Conservation (phyloP, 371 early-diverging fungal species). For the Massospora cicadina region DNA sequence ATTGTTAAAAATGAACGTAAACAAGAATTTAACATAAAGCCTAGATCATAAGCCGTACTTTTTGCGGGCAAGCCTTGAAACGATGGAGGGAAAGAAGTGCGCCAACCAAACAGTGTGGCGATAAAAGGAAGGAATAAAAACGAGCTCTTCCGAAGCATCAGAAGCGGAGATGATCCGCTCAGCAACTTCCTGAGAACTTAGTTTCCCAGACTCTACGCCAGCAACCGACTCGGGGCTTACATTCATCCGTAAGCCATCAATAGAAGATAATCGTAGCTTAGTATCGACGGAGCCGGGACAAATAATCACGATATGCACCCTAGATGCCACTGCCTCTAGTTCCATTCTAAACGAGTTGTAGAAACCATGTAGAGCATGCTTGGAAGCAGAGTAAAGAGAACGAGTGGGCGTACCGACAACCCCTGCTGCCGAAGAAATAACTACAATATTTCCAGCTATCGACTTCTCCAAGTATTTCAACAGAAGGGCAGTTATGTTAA, state of each 20-base stretch:
- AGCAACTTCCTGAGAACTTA: constrained; percentile 38
- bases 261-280: constrained; percentile 43
- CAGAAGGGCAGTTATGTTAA: constrained; percentile 33
- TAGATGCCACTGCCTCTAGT: constrained; percentile 21
- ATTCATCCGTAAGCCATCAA: constrained; percentile 23
- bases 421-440: constrained; percentile 68
- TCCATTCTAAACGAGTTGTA: constrained; percentile 72
- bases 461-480: constrained; percentile 19
- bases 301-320: constrained; percentile 39
- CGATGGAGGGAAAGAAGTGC: not conserved
- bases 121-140: constrained; percentile 30
- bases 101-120: not conserved
- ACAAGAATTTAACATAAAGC: no score
- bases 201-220: constrained; percentile 38
- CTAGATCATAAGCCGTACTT: not conserved
- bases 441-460: constrained; percentile 35
- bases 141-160: constrained; percentile 31
- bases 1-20: no score
- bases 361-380: constrained; percentile 71
- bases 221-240: constrained; percentile 14
- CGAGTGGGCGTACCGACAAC: constrained; percentile 66
- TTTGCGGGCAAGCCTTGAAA: not conserved
- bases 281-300: constrained; percentile 68
- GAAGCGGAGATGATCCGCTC: constrained; percentile 37
- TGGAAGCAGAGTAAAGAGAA: constrained; percentile 58